phyloP scores from a whole-genome alignment of 2,329 filamentous ascomycete species.

The Trichoderma harzianum region DNA sequence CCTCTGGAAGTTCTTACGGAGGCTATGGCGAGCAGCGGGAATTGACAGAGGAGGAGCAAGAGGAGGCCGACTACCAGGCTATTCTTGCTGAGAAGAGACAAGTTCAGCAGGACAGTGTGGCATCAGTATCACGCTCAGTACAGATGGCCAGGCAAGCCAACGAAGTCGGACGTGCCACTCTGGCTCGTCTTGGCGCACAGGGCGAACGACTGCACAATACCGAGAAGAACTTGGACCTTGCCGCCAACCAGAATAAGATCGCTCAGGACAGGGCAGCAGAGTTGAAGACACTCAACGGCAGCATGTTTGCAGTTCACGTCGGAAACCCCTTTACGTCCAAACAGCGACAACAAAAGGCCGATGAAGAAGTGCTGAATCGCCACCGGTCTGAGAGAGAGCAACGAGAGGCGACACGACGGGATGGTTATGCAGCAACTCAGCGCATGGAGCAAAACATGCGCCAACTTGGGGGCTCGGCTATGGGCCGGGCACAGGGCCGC shows the following conservation, averaged over 20 bases:
- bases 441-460: conserved; percentile 52
- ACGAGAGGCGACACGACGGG: conserved; percentile 58
- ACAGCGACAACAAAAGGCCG: conserved; percentile 59
- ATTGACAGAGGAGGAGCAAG: conserved; percentile 76
- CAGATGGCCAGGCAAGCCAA: conserved; percentile 44
- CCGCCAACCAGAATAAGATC: conserved; percentile 69
- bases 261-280: conserved; percentile 79
- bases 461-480: conserved; percentile 34
- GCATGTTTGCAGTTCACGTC: conserved; percentile 86
- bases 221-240: conserved; percentile 77
- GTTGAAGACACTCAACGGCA: conserved; percentile 79
- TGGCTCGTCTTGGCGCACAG: conserved; percentile 72
- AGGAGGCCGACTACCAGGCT: conserved; percentile 66
- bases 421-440: conserved; percentile 49
- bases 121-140: conserved; percentile 38
- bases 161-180: conserved; percentile 63
- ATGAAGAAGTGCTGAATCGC: conserved; percentile 66
- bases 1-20: conserved; percentile 37
- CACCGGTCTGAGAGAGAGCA: conserved; percentile 63
- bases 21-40: conserved; percentile 68
- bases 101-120: conserved; percentile 70
- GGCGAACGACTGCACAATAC: conserved; percentile 79
- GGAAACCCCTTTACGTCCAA: conserved; percentile 73
- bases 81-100: conserved; percentile 55
- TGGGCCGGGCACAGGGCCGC: conserved; percentile 30